phyloP scores from a whole-genome alignment of 1,139 yeast genomes.

The Diutina catenulata region DNA sequence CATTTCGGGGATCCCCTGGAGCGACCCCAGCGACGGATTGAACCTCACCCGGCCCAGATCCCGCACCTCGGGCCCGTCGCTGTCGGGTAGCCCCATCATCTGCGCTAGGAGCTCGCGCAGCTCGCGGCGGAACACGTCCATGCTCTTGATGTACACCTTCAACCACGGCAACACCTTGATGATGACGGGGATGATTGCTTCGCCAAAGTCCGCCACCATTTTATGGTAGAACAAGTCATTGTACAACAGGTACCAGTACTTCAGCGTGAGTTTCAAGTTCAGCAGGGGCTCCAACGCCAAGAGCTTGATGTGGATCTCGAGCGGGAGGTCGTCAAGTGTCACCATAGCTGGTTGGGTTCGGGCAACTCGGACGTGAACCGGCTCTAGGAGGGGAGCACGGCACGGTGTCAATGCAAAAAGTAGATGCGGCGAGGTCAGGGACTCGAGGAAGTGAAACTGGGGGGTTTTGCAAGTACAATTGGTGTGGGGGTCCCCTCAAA shows the following conservation, averaged over 20 bases:
- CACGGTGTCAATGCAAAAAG: no score
- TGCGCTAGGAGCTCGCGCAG: not conserved
- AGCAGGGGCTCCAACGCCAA: slow-evolving; percentile 29
- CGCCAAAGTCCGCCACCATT: slow-evolving; percentile 32
- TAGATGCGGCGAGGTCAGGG: no score
- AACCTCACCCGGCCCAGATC: no score
- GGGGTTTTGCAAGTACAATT: no score
- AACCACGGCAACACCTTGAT: slow-evolving; percentile 28
- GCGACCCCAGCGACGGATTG: no score
- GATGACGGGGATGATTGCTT: slow-evolving; percentile 17
- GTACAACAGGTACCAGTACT: slow-evolving; percentile 34
- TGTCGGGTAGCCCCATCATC: not conserved
- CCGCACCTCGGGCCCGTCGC: not conserved
- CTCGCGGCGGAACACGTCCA: slow-evolving; percentile 27
- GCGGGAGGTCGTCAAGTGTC: slow-evolving; percentile 22
- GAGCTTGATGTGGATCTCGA: slow-evolving; percentile 36
- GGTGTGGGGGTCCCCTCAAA: no score
- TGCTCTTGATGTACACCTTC: slow-evolving; percentile 31
- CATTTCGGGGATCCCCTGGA: no score
- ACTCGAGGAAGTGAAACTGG: no score
- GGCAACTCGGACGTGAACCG: no score
- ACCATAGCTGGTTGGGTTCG: not conserved
- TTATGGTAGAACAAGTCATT: slow-evolving; percentile 37
- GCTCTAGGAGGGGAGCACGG: no score
- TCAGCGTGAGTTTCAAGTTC: slow-evolving; percentile 28